Conservation (phyloP, 2,329 filamentous ascomycete genomes). For the Alternaria arbusti region DNA sequence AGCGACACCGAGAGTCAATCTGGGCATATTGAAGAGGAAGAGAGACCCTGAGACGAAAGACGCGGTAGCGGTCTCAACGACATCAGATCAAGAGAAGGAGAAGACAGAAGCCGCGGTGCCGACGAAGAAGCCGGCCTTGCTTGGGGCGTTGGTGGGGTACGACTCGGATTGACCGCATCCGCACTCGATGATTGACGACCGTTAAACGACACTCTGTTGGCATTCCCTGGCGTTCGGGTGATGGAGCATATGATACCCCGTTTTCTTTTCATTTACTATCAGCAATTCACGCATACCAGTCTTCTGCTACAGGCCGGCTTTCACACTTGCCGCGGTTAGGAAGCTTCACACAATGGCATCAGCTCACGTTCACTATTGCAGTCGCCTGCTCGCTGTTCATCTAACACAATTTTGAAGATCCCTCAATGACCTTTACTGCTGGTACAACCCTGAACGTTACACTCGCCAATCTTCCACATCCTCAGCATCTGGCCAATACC, state of each 20-base stretch:
- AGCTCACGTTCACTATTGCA: background rate
- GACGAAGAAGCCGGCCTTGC: constrained; percentile 1
- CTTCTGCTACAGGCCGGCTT: background rate
- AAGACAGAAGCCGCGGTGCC: background rate
- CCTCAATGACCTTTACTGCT: background rate
- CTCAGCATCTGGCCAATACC: background rate
- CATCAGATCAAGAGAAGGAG: background rate
- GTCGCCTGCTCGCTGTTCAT: background rate
- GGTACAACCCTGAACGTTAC: background rate
- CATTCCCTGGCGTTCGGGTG: background rate
- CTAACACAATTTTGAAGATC: background rate
- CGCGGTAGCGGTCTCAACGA: accelerated
- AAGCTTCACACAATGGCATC: background rate
- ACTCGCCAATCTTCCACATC: background rate
- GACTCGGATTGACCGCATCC: background rate
- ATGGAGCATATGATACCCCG: background rate
- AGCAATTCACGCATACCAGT: background rate
- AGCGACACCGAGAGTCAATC: constrained; percentile 18
- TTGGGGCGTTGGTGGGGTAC: constrained; percentile 1
- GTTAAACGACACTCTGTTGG: background rate
- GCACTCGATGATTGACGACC: background rate
- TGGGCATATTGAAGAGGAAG: constrained; percentile 42
- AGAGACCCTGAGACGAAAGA: constrained; percentile 2
- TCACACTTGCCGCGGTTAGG: background rate
- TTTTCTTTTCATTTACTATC: background rate